phyloP scores from a whole-genome alignment of 371 early-diverging fungal genomes.

The Mucor lusitanicus region DNA sequence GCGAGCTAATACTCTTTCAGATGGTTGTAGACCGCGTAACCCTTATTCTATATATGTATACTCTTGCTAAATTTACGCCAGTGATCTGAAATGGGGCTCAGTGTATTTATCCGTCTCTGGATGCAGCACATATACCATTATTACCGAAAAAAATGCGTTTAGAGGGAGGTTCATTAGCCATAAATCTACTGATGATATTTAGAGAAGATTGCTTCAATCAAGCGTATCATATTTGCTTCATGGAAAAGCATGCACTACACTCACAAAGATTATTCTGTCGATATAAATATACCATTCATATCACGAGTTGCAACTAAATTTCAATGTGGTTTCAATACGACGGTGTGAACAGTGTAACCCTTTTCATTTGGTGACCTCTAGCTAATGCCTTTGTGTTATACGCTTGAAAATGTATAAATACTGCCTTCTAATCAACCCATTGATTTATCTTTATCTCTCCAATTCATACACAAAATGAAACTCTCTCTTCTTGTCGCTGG shows the following conservation, averaged over 20 bases:
- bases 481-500: constrained; percentile 1
- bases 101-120: neutral
- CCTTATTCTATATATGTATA: neutral
- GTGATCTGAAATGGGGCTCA: neutral
- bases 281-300: neutral
- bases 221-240: neutral
- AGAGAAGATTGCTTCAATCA: neutral
- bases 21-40: neutral
- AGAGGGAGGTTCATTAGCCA: neutral
- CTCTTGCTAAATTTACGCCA: neutral
- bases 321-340: neutral
- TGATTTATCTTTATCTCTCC: neutral
- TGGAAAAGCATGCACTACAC: neutral
- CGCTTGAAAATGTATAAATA: neutral
- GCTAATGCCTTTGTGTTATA: neutral
- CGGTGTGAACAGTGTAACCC: neutral
- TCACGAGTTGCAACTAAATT: neutral
- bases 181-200: too few species aligned
- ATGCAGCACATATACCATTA: neutral
- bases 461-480: constrained; percentile 2
- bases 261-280: neutral
- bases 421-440: neutral
- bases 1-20: neutral
- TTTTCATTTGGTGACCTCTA: neutral
- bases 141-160: neutral